Evolutionary conservation across 2,329 filamentous ascomycete species (phyloP).

Genomic region (Juglanconis oblonga): DNA sequence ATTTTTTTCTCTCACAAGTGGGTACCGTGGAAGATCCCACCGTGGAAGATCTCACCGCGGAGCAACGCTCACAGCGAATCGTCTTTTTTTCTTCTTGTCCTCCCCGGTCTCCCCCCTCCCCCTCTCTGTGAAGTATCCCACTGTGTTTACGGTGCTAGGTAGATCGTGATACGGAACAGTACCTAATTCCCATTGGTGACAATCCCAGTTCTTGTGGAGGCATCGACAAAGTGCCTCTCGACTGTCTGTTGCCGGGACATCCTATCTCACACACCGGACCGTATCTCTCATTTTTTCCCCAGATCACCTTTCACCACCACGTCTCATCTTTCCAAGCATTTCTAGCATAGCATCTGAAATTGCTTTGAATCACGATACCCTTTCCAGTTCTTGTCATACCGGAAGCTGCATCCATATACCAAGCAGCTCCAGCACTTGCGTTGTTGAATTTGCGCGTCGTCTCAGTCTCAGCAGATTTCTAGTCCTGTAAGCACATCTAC

Average conservation of each 20-base stretch:
- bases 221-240: neutral
- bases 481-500: slow-evolving; percentile 5
- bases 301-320: neutral
- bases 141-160: neutral
- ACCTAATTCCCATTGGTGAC: neutral
- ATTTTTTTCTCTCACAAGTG: slow-evolving; percentile 16
- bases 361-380: slow-evolving; percentile 5
- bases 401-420: neutral
- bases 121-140: slow-evolving; percentile 8
- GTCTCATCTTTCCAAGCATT: slow-evolving; percentile 10
- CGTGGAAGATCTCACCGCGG: too few species aligned
- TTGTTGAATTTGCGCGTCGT: slow-evolving; percentile 1
- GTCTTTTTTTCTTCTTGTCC: slow-evolving; percentile 16
- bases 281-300: slow-evolving; percentile 10
- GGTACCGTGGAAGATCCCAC: slow-evolving; percentile 16
- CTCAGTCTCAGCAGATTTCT: slow-evolving; percentile 4
- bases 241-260: slow-evolving; percentile 12
- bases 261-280: slow-evolving; percentile 14
- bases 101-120: slow-evolving; percentile 18
- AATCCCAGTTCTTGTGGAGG: neutral
- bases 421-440: slow-evolving; percentile 1
- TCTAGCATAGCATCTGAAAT: slow-evolving; percentile 12
- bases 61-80: slow-evolving; percentile 8
- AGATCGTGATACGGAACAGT: neutral
- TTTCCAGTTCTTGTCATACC: neutral